Evolutionary conservation across 2,329 filamentous ascomycete species (phyloP).

Genomic region (Zymoseptoria pseudotritici): DNA sequence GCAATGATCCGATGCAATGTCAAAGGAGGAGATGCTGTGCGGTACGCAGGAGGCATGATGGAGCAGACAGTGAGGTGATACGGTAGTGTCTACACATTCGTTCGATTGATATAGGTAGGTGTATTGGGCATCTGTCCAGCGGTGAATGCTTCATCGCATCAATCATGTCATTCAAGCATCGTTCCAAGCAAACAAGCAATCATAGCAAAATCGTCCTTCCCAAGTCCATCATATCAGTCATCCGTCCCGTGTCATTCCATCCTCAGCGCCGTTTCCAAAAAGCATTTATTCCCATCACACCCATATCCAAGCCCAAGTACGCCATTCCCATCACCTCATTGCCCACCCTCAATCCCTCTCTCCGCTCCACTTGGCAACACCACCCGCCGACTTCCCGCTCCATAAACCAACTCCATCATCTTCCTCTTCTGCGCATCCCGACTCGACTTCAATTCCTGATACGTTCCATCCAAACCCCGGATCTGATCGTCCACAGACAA

Average conservation of each 20-base stretch:
- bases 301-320: neutral
- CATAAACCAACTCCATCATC: conserved; percentile 30
- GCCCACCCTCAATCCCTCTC: conserved; percentile 10
- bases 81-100: neutral
- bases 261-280: neutral
- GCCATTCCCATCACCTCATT: neutral
- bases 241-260: neutral
- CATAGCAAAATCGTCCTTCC: neutral
- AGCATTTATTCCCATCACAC: neutral
- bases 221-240: neutral
- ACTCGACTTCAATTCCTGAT: conserved; percentile 67
- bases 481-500: conserved; percentile 81
- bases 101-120: neutral
- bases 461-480: conserved; percentile 69
- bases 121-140: neutral
- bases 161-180: neutral
- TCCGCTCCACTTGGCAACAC: conserved; percentile 8
- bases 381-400: conserved; percentile 20
- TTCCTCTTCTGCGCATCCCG: conserved; percentile 57
- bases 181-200: neutral
- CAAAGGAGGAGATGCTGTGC: no score
- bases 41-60: no score
- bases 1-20: no score
- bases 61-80: no score
- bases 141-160: neutral